A percentile compares a stretch with the other conserved stretches of the same genome.
Conservation (phyloP, 129 eudicot genomes). For the Mikania micrantha region DNA sequence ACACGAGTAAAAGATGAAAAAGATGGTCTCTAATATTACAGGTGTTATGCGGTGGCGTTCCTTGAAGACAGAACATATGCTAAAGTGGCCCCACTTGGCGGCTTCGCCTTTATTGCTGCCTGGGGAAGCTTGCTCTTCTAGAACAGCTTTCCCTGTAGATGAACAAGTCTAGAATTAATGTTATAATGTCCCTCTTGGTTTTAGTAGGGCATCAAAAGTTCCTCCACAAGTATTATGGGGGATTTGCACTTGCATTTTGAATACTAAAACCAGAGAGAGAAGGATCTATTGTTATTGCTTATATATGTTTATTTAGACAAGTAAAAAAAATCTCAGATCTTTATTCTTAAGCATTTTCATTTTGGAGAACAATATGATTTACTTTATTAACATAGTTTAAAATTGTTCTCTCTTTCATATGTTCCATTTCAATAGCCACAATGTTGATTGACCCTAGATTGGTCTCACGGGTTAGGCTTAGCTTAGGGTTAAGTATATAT, state of each 20-base stretch:
- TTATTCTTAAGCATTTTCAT: background rate
- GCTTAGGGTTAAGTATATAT: too few relatives aligned
- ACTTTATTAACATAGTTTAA: background rate
- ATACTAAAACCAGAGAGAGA: background rate
- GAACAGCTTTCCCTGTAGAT: constrained; percentile 7
- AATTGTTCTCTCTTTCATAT: background rate
- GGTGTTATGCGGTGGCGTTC: constrained; percentile 82
- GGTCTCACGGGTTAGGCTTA: too few relatives aligned
- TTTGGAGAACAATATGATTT: background rate
- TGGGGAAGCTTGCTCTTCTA: constrained; percentile 95
- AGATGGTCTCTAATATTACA: constrained; percentile 27
- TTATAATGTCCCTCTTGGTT: constrained; percentile 11
- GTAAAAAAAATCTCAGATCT: constrained; percentile 6
- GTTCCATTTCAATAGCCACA: constrained; percentile 12
- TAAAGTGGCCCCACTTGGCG: constrained; percentile 83
- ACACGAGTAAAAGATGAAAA: constrained; percentile 15
- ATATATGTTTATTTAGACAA: constrained; percentile 2
- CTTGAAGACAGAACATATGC: constrained; percentile 85
- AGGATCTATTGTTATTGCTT: background rate
- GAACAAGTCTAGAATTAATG: background rate
- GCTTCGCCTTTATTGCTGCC: constrained; percentile 87
- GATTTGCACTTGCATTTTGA: constrained; percentile 17
- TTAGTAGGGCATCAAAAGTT: background rate
- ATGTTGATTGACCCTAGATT: constrained; percentile 5
- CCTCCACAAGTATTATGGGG: background rate